Conservation (phyloP, 768 basidiomycete genomes). For the Paxillus involutus region DNA sequence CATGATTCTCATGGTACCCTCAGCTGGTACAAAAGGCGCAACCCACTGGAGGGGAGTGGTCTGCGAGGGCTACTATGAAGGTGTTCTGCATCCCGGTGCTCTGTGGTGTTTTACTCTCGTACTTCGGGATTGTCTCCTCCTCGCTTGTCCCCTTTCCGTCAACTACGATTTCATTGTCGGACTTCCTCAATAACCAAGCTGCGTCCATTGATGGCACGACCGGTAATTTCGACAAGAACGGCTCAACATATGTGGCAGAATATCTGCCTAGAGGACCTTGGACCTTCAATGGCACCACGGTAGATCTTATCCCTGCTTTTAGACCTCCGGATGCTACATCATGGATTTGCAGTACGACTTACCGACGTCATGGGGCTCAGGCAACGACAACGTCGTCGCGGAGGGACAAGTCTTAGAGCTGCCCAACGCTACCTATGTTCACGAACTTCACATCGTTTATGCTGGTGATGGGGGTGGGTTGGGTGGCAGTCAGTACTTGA, state of each 20-base stretch:
- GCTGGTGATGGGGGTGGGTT: constrained; percentile 46
- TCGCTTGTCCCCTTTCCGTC: constrained; percentile 33
- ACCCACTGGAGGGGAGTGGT: constrained; percentile 8
- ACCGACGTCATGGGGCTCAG: constrained; percentile 40
- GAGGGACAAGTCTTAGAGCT: constrained; percentile 41
- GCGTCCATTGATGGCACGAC: constrained; percentile 37
- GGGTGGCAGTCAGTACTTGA: constrained; percentile 24
- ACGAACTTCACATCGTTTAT: constrained; percentile 51
- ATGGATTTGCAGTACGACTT: constrained; percentile 39
- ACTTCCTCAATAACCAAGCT: constrained; percentile 43
- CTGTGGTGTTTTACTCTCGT: constrained; percentile 21
- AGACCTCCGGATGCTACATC: background rate
- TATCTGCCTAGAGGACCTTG: constrained; percentile 41
- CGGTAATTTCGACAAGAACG: constrained; percentile 40
- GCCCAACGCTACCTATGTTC: constrained; percentile 32
- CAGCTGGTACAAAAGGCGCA: constrained; percentile 14
- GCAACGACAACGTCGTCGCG: constrained; percentile 45
- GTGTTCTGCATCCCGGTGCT: constrained; percentile 20
- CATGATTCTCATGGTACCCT: constrained; percentile 1
- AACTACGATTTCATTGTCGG: constrained; percentile 25
- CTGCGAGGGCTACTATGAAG: constrained; percentile 10
- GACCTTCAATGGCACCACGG: constrained; percentile 40
- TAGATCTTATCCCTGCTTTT: constrained; percentile 12
- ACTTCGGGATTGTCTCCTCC: constrained; percentile 11
- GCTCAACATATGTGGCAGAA: constrained; percentile 41